Conservation (phyloP, 2,329 filamentous ascomycete genomes). For the Paraphoma chrysanthemicola region DNA sequence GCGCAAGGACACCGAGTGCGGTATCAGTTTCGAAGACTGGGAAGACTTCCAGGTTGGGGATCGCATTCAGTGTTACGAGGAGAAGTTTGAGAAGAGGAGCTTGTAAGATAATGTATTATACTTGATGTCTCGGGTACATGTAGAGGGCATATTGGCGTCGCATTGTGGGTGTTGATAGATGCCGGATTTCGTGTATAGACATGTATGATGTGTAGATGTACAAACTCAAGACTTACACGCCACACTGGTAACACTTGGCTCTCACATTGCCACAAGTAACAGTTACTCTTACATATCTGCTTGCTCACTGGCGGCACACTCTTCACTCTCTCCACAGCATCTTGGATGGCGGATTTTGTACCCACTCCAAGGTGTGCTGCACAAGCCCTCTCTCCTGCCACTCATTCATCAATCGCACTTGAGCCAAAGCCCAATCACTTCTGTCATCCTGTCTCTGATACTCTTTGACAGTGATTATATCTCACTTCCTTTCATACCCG, state of each 20-base stretch:
- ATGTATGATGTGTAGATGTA: background rate
- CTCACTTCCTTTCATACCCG: background rate
- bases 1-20: constrained; percentile 92
- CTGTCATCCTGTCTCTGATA: too few species aligned
- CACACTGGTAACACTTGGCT: too few species aligned
- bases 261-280: too few species aligned
- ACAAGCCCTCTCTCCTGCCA: too few species aligned
- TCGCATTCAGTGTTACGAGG: constrained; percentile 86
- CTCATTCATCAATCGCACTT: too few species aligned
- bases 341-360: too few species aligned
- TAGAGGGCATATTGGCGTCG: background rate
- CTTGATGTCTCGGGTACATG: background rate
- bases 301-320: too few species aligned
- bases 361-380: too few species aligned
- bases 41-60: constrained; percentile 81
- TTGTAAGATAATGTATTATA: constrained; percentile 41
- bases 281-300: too few species aligned
- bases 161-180: background rate
- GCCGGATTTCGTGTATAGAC: background rate
- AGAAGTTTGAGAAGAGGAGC: constrained; percentile 73
- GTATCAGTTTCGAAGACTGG: constrained; percentile 83
- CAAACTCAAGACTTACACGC: too few species aligned
- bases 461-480: background rate
- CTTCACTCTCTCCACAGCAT: too few species aligned
- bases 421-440: too few species aligned